phyloP scores from a whole-genome alignment of 345 rosid genomes.

The Pistacia vera region DNA sequence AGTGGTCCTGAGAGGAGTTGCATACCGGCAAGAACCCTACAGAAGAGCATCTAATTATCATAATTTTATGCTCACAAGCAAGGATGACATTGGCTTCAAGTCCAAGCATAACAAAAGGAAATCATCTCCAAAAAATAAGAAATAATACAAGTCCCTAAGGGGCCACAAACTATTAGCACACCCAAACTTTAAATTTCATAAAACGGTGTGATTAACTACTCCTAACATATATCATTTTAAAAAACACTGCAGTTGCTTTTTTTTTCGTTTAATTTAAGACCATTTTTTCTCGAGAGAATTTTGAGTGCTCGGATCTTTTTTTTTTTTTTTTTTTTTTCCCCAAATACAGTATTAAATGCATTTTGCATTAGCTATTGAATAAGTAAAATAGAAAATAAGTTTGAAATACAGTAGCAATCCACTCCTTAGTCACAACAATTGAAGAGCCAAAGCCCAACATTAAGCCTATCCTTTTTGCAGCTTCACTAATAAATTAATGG shows the following conservation, averaged over 20 bases:
- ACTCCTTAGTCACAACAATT: not conserved
- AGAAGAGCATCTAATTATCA: not conserved
- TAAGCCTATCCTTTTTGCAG: not conserved
- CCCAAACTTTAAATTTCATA: conserved; percentile 5
- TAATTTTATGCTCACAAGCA: not conserved
- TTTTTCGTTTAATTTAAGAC: too few species aligned
- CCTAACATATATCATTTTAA: not conserved
- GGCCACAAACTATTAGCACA: not conserved
- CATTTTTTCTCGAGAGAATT: too few species aligned
- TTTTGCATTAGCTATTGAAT: too few species aligned
- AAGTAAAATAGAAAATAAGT: not conserved
- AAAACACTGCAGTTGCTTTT: not conserved
- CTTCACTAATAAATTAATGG: not conserved
- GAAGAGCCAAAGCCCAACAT: not conserved
- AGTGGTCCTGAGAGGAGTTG: not conserved
- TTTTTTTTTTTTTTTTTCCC: too few species aligned
- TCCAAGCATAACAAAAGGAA: not conserved
- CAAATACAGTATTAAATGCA: too few species aligned
- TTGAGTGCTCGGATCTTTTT: too few species aligned
- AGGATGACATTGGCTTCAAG: not conserved
- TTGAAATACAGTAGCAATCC: not conserved
- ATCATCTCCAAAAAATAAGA: not conserved
- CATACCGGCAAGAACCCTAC: too few species aligned
- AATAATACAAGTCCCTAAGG: not conserved
- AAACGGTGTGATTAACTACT: not conserved